Evolutionary conservation across 2,329 filamentous ascomycete genomes (phyloP).

Genomic region (Niveomyces coronatus): DNA sequence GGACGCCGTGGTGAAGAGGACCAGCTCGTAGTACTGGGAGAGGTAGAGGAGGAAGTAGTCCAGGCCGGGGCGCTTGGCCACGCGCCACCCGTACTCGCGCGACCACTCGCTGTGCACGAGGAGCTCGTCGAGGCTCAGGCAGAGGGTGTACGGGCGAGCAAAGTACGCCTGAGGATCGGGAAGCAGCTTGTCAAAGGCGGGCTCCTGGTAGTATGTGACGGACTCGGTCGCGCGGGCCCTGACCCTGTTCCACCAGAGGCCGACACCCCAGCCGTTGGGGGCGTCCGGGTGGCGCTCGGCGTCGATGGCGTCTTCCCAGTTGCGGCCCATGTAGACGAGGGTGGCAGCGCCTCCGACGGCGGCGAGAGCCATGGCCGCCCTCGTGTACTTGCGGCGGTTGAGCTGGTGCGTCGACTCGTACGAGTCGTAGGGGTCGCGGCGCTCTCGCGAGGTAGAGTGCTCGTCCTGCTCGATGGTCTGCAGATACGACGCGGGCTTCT

Average conservation of each 20-base stretch:
- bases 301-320: slow-evolving; percentile 80
- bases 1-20: slow-evolving; percentile 86
- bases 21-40: slow-evolving; percentile 95
- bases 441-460: slow-evolving; percentile 21
- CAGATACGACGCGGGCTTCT: slow-evolving; percentile 20
- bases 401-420: slow-evolving; percentile 89
- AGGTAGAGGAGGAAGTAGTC: slow-evolving; percentile 98
- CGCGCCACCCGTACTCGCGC: slow-evolving; percentile 86
- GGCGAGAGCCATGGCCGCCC: slow-evolving; percentile 58
- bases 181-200: slow-evolving; percentile 85
- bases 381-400: slow-evolving; percentile 65
- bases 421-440: slow-evolving; percentile 51
- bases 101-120: slow-evolving; percentile 93
- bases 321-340: slow-evolving; percentile 68
- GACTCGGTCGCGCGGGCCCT: slow-evolving; percentile 65
- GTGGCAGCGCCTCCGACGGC: slow-evolving; percentile 46
- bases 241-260: slow-evolving; percentile 71
- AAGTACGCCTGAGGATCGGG: slow-evolving; percentile 71
- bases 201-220: slow-evolving; percentile 89
- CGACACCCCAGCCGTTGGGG: slow-evolving; percentile 68
- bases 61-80: slow-evolving; percentile 87
- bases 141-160: slow-evolving; percentile 82
- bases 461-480: slow-evolving; percentile 27
- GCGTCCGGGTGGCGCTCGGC: slow-evolving; percentile 57
- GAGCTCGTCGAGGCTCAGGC: slow-evolving; percentile 86